Conservation (phyloP, 202 grass and related monocot species). For the Setaria viridis region DNA sequence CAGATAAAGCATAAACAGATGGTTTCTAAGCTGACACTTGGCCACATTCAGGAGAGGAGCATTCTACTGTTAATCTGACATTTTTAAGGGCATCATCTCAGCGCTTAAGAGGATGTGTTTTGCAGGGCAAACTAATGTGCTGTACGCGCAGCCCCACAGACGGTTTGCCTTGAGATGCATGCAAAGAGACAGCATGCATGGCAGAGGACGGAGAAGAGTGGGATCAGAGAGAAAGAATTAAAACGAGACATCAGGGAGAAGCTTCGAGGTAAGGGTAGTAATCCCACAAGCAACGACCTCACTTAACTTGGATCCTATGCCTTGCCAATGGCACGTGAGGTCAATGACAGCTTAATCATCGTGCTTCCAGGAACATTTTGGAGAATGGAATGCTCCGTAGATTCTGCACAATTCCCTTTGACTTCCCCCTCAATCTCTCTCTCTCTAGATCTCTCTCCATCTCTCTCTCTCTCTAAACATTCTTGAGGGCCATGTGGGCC, state of each 20-base stretch:
- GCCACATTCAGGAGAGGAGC: background rate
- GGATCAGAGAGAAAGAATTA: background rate
- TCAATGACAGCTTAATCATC: slow-evolving; percentile 57
- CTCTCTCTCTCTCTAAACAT: slow-evolving; percentile 39
- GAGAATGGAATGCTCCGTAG: slow-evolving; percentile 89
- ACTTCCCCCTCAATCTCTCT: background rate
- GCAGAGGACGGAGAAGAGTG: background rate
- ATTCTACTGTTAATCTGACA: background rate
- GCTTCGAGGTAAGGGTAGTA: slow-evolving; percentile 20
- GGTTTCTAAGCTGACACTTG: background rate
- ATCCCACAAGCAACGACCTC: slow-evolving; percentile 4
- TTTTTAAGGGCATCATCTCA: background rate
- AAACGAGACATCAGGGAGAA: background rate
- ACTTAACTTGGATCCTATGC: slow-evolving; percentile 47
- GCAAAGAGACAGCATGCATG: slow-evolving; percentile 17
- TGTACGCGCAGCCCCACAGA: background rate
- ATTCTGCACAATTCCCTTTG: slow-evolving; percentile 75
- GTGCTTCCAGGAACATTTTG: slow-evolving; percentile 77
- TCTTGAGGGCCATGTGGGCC: slow-evolving; percentile 41
- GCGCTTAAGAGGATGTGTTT: slow-evolving; percentile 1
- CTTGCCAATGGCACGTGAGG: slow-evolving; percentile 30
- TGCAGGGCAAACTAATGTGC: background rate
- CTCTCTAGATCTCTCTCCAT: background rate
- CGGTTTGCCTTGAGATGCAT: slow-evolving; percentile 52
- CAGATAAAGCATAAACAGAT: background rate